phyloP scores from a whole-genome alignment of 169 alveolate genomes.

The Plasmodium billcollinsi region DNA sequence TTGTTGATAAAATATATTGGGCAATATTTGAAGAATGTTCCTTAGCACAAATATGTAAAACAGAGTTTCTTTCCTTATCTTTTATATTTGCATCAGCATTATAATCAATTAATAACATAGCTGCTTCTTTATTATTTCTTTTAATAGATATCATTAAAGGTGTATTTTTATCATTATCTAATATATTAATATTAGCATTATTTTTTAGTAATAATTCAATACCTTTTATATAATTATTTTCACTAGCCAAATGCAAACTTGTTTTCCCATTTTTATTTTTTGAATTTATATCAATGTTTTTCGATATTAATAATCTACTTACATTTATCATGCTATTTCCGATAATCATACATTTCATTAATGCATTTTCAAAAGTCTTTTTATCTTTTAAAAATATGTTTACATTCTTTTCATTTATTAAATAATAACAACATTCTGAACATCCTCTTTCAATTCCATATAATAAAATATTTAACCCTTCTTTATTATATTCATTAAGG shows the following conservation, averaged over 20 bases:
- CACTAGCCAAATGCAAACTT: slow-evolving; percentile 75
- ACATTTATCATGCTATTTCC: slow-evolving; percentile 54
- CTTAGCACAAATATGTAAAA: slow-evolving; percentile 70
- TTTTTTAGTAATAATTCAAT: slow-evolving; percentile 67
- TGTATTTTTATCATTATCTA: slow-evolving; percentile 45
- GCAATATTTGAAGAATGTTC: slow-evolving; percentile 71
- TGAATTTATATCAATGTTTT: slow-evolving; percentile 46
- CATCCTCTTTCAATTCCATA: slow-evolving; percentile 67
- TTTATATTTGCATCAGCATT: slow-evolving; percentile 73
- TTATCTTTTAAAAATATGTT: slow-evolving; percentile 70
- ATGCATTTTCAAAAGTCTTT: slow-evolving; percentile 62
- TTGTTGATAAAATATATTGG: slow-evolving; percentile 48
- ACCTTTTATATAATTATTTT: slow-evolving; percentile 71
- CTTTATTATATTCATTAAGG: slow-evolving; percentile 49
- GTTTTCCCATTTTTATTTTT: slow-evolving; percentile 76
- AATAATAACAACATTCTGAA: slow-evolving; percentile 46
- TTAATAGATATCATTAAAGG: slow-evolving; percentile 68
- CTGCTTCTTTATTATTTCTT: slow-evolving; percentile 72
- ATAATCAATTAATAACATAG: slow-evolving; percentile 47
- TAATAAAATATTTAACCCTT: slow-evolving; percentile 46
- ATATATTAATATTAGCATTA: slow-evolving; percentile 62
- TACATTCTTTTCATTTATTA: slow-evolving; percentile 48
- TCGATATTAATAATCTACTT: slow-evolving; percentile 59
- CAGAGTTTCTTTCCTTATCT: slow-evolving; percentile 49
- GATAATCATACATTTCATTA: slow-evolving; percentile 68